phyloP scores from a whole-genome alignment of 345 rosid species.

The Garcia nutans region DNA sequence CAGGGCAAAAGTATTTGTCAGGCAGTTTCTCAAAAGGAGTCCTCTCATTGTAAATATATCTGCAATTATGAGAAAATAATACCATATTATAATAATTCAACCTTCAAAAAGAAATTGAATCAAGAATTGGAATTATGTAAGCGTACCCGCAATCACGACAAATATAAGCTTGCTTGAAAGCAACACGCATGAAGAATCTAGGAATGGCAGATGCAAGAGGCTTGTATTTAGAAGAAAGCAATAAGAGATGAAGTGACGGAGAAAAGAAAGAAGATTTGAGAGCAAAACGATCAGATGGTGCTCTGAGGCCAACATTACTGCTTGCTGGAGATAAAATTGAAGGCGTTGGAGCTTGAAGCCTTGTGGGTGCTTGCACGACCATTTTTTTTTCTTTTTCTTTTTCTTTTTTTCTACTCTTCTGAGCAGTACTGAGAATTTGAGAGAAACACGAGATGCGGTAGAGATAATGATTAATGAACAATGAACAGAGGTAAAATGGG shows the following conservation, averaged over 20 bases:
- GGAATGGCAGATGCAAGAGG: constrained; percentile 42
- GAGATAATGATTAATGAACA: constrained; percentile 1
- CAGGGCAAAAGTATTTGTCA: constrained; percentile 85
- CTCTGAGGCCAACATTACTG: constrained; percentile 36
- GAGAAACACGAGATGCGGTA: constrained; percentile 18
- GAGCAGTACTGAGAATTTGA: not conserved
- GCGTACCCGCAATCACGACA: constrained; percentile 93
- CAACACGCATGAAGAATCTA: constrained; percentile 70
- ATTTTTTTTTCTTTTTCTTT: constrained; percentile 17
- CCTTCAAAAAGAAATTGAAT: too few relatives aligned
- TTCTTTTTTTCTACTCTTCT: not conserved
- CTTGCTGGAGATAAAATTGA: constrained; percentile 38
- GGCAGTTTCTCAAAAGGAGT: constrained; percentile 81
- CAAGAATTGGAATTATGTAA: not conserved
- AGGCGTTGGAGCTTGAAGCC: constrained; percentile 19
- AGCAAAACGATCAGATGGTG: constrained; percentile 39
- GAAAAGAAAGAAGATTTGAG: constrained; percentile 58
- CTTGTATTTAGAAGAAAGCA: constrained; percentile 33
- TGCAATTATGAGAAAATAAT: constrained; percentile 24
- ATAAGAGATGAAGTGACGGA: constrained; percentile 40
- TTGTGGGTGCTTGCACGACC: constrained; percentile 41
- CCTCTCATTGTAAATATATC: constrained; percentile 84
- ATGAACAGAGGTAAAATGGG: not conserved
- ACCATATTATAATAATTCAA: not conserved
- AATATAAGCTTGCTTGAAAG: constrained; percentile 82